Evolutionary conservation across 768 basidiomycete genomes (phyloP).

Genomic region (Hortiboletus flavorubellus): DNA sequence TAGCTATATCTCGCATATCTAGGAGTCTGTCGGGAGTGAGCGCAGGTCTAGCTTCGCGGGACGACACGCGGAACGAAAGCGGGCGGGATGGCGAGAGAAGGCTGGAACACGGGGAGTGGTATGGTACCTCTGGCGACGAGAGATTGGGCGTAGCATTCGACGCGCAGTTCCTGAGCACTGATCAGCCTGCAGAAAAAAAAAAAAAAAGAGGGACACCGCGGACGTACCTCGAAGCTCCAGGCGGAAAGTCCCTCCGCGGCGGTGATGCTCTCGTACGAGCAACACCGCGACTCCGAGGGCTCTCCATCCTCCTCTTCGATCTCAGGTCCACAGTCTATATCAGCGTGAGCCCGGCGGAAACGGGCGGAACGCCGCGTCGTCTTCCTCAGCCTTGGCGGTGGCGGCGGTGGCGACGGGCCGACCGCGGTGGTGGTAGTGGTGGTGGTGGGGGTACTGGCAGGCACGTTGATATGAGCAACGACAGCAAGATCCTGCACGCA

Average conservation of each 20-base stretch:
- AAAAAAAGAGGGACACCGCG: background rate
- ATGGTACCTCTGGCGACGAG: conserved; percentile 21
- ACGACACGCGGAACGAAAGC: conserved; percentile 24
- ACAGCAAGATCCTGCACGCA: no score
- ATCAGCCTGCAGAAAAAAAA: background rate
- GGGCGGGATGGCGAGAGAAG: conserved; percentile 27
- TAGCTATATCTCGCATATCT: background rate
- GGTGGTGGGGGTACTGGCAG: background rate
- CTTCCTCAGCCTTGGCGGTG: background rate
- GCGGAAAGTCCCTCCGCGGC: conserved; percentile 20
- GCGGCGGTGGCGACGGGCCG: background rate
- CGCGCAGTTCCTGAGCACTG: conserved; percentile 21
- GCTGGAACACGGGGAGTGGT: conserved; percentile 16
- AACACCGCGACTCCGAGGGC: background rate
- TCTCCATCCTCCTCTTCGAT: background rate
- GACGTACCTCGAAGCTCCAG: conserved; percentile 31
- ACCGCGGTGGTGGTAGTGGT: no score
- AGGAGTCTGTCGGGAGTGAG: background rate
- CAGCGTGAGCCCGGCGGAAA: background rate
- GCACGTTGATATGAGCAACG: background rate
- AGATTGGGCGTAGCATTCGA: conserved; percentile 32
- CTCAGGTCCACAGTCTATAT: background rate
- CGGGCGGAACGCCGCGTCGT: background rate
- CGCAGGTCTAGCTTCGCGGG: background rate
- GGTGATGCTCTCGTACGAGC: conserved; percentile 27